These are phyloP conservation scores for Cercospora zeae-maydis DNA, from an alignment of 2,329 filamentous ascomycete genomes.

Conservation along the genomic window DNA sequence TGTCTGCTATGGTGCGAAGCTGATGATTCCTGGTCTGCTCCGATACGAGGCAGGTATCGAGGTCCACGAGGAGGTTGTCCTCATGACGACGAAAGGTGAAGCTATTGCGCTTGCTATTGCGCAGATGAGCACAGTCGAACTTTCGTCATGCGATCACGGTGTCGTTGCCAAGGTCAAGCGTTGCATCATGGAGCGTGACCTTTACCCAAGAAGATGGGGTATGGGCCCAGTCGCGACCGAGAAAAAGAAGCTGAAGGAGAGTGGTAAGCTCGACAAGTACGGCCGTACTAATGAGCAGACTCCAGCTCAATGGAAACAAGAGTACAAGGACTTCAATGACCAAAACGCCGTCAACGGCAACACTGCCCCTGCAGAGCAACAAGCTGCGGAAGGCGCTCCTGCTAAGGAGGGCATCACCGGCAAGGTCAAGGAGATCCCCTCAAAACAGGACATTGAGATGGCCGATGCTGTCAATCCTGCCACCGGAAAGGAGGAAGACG, in stretches of 20 bases:
- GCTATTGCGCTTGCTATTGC: constrained; percentile 94
- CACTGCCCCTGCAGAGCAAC: constrained; percentile 26
- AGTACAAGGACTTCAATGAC: constrained; percentile 85
- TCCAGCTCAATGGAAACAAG: constrained; percentile 84
- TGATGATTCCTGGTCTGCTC: constrained; percentile 95
- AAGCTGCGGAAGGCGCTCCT: constrained; percentile 35
- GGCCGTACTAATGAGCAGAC: constrained; percentile 89
- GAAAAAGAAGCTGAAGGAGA: constrained; percentile 99
- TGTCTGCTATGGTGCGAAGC: constrained; percentile 96
- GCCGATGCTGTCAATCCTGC: constrained; percentile 34
- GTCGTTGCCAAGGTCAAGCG: constrained; percentile 99
- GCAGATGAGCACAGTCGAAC: constrained; percentile 96
- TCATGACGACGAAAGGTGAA: constrained; percentile 99
- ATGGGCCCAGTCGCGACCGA: constrained; percentile 87
- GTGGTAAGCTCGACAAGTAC: constrained; percentile 97
- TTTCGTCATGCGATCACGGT: constrained; percentile 94
- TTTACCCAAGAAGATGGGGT: constrained; percentile 96
- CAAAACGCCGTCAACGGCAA: constrained; percentile 31
- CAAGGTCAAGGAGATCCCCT: constrained; percentile 40
- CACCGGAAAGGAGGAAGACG: constrained; percentile 30
- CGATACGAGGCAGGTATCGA: constrained; percentile 91
- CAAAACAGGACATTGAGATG: constrained; percentile 41
- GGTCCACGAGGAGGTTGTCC: constrained; percentile 89
- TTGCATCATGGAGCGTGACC: constrained; percentile 98
- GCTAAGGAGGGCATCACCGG: constrained; percentile 37